Conservation (phyloP, 805 yeast species). For the baker's yeast (Saccharomyces cerevisiae) region DNA sequence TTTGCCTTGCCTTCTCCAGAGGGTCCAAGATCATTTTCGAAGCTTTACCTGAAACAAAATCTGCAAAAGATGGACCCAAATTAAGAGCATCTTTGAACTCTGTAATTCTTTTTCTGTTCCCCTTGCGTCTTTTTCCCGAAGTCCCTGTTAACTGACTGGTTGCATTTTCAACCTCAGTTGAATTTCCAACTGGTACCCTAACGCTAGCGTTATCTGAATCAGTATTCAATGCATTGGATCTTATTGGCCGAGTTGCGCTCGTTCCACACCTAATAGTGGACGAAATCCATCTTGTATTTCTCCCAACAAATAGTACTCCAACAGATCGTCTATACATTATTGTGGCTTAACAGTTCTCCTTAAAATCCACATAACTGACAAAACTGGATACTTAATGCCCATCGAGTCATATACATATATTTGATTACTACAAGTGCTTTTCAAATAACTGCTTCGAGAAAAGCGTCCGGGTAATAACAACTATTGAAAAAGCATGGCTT, state of each 20-base stretch:
- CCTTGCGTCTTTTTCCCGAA: not conserved
- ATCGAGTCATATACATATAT: not conserved
- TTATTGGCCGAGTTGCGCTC: not conserved
- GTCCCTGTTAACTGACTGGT: not conserved
- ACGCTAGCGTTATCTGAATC: not conserved
- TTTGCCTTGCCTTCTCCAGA: slow-evolving; percentile 55
- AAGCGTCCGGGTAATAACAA: not conserved
- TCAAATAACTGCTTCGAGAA: not conserved
- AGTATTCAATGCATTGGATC: not conserved
- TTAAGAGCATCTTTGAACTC: slow-evolving; percentile 61
- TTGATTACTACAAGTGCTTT: not conserved
- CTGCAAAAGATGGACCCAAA: slow-evolving; percentile 89
- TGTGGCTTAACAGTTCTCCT: not conserved
- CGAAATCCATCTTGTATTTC: not conserved
- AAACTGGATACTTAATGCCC: not conserved
- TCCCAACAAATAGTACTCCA: not conserved
- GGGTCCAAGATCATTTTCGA: slow-evolving; percentile 61
- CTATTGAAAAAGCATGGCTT: not conserved
- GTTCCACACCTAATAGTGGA: not conserved
- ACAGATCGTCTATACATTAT: not conserved
- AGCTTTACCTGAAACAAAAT: slow-evolving; percentile 78
- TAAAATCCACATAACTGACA: not conserved
- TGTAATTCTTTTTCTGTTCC: slow-evolving; percentile 42
- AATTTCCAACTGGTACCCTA: not conserved
- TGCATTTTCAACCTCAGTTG: not conserved